Evolutionary conservation across 371 early-diverging fungal species (phyloP).

Genomic region (Apophysomyces trapeziformis): DNA sequence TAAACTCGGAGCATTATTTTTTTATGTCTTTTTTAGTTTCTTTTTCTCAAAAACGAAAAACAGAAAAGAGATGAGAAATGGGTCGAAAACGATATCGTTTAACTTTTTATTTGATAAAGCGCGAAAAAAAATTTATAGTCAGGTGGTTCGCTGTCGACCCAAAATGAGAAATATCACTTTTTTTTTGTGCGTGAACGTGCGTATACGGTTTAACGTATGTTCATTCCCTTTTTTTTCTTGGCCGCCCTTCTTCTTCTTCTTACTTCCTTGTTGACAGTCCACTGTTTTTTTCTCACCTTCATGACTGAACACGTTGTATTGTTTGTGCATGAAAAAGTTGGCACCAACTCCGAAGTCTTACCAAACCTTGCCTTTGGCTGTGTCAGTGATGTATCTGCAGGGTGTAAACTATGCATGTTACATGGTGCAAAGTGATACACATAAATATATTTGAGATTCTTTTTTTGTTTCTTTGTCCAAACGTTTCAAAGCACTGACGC

Average conservation of each 20-base stretch:
- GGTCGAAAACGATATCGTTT: neutral
- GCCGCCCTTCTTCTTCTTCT: neutral
- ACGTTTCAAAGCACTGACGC: no score
- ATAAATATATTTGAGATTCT: no score
- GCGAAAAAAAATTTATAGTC: constrained; percentile 4
- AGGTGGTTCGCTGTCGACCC: neutral
- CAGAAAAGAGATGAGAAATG: constrained; percentile 1
- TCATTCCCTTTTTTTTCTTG: no score
- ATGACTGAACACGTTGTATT: neutral
- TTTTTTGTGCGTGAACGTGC: neutral
- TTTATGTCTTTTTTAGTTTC: no score
- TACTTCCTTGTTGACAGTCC: constrained; percentile 2
- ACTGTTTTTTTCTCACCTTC: neutral
- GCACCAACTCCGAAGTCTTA: neutral
- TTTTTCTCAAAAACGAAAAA: no score
- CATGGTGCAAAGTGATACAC: neutral
- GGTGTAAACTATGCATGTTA: constrained; percentile 1
- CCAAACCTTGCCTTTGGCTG: neutral
- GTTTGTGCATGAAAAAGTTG: constrained; percentile 10
- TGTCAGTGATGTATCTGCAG: neutral
- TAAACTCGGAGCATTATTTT: neutral
- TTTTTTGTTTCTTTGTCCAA: no score
- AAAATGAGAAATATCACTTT: neutral
- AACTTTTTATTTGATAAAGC: constrained; percentile 8
- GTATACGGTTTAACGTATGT: neutral